Conservation (phyloP, 2,329 filamentous ascomycete genomes). For the Diaporthe helianthi region DNA sequence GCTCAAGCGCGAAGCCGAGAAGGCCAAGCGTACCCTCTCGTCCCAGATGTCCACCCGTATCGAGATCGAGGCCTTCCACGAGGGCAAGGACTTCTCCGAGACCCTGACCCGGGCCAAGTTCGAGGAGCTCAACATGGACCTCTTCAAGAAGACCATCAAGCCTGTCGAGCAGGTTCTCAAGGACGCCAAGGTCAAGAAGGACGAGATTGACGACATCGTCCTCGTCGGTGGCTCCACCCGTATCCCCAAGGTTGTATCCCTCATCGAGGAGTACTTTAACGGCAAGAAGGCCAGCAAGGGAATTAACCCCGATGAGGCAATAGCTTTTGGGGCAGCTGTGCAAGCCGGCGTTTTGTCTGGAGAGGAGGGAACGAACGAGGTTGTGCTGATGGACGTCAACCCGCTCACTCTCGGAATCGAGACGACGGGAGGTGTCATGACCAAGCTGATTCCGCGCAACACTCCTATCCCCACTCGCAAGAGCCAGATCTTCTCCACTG, state of each 20-base stretch:
- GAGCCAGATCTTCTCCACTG: conserved; percentile 97
- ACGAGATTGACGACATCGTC: conserved; percentile 93
- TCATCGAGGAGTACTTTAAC: conserved; percentile 94
- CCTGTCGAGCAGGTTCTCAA: conserved; percentile 98
- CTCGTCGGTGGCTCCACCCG: conserved; percentile 98
- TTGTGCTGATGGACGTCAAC: conserved; percentile 98
- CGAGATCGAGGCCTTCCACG: conserved; percentile 96
- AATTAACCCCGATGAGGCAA: conserved; percentile 99
- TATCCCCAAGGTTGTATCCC: conserved; percentile 95
- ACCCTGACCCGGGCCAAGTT: conserved; percentile 98
- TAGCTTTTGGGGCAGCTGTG: conserved; percentile 95
- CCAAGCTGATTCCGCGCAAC: conserved; percentile 93
- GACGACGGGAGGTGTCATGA: conserved; percentile 98
- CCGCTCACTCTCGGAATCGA: conserved; percentile 95
- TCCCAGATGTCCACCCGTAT: conserved; percentile 93
- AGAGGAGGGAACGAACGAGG: conserved; percentile 78
- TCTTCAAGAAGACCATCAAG: conserved; percentile 99
- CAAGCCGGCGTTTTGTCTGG: conserved; percentile 95
- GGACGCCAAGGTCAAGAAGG: conserved; percentile 97
- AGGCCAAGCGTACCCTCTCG: conserved; percentile 97
- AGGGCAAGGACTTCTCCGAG: conserved; percentile 98
- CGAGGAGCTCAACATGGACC: conserved; percentile 97
- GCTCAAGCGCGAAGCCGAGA: conserved; percentile 98
- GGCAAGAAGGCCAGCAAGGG: conserved; percentile 99
- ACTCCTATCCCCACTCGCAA: conserved; percentile 95